Conservation (phyloP, 306 rosid genomes). For the Carpinus viminea region DNA sequence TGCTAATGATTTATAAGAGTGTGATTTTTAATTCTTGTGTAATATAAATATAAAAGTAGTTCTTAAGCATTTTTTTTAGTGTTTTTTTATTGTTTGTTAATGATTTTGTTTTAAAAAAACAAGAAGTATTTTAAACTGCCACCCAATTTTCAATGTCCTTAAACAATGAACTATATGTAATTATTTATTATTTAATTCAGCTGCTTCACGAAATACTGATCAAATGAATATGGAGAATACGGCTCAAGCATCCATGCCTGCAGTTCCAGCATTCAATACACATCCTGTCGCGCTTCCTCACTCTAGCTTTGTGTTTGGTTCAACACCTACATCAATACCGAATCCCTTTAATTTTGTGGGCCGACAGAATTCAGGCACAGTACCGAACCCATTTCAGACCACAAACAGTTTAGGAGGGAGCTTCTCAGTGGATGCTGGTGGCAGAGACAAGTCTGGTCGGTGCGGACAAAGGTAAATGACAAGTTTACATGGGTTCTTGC, state of each 20-base stretch:
- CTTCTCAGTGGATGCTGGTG: slow-evolving; percentile 81
- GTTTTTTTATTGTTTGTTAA: too few relatives aligned
- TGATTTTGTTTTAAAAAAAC: too few relatives aligned
- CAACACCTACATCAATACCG: slow-evolving; percentile 39
- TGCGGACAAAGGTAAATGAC: too few relatives aligned
- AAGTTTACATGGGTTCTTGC: too few relatives aligned
- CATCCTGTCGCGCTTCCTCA: slow-evolving; percentile 45
- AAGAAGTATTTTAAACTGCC: too few relatives aligned
- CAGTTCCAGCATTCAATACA: slow-evolving; percentile 52
- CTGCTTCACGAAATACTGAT: too few relatives aligned
- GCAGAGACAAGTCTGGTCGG: slow-evolving; percentile 68
- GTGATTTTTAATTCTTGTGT: too few relatives aligned
- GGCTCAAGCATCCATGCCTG: slow-evolving; percentile 42
- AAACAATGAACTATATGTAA: too few relatives aligned
- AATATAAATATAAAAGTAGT: too few relatives aligned
- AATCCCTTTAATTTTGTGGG: slow-evolving; percentile 60
- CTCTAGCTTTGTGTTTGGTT: slow-evolving; percentile 61
- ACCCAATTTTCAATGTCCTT: too few relatives aligned
- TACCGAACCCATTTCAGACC: slow-evolving; percentile 74
- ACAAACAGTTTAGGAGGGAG: slow-evolving; percentile 74
- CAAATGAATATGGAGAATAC: slow-evolving; percentile 70
- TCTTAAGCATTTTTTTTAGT: not conserved
- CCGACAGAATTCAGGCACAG: slow-evolving; percentile 48
- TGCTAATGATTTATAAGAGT: too few relatives aligned
- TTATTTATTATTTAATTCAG: too few relatives aligned